phyloP scores from a whole-genome alignment of 306 rosid genomes.

The apple (Malus domestica) region ASM211411v1 NC_041801.1:40702001-40702500 shows the following conservation, averaged over 20 bases:
- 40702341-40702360: neutral
- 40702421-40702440: too few relatives aligned
- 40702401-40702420: too few relatives aligned
- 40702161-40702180: slow-evolving; percentile 68
- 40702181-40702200: slow-evolving; percentile 85
- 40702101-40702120: neutral
- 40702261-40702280: neutral
- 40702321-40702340: neutral
- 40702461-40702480: too few relatives aligned
- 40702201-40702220: slow-evolving; percentile 91
- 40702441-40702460: too few relatives aligned
- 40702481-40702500: too few relatives aligned
- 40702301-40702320: neutral
- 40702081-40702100: neutral
- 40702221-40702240: slow-evolving; percentile 94
- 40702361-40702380: too few relatives aligned
- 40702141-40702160: slow-evolving; percentile 32
- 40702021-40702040: slow-evolving; percentile 65
- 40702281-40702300: neutral
- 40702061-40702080: slow-evolving; percentile 7
- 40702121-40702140: slow-evolving; percentile 4
- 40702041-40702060: slow-evolving; percentile 65
- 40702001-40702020: slow-evolving; percentile 64
- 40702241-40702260: slow-evolving; percentile 8
- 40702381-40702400: too few relatives aligned